Evolutionary conservation across 305 asterid genomes (phyloP).

Genomic region (Ajuga reptans): DNA sequence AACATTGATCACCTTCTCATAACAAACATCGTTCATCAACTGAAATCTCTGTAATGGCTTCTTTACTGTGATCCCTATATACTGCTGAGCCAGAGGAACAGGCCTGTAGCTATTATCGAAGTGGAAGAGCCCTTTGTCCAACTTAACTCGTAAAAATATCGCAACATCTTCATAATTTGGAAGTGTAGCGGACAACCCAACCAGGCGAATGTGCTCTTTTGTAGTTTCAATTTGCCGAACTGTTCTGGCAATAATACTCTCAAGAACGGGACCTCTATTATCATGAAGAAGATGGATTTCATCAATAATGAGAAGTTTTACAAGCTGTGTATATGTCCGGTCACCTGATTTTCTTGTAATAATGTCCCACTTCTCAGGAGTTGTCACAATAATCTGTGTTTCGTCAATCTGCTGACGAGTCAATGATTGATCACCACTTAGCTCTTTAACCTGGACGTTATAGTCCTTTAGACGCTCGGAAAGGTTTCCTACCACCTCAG

Average conservation of each 20-base stretch:
- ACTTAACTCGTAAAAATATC: slow-evolving; percentile 58
- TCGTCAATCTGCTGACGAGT: slow-evolving; percentile 95
- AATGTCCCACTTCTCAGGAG: slow-evolving; percentile 98
- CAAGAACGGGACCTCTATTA: slow-evolving; percentile 91
- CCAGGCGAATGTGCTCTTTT: slow-evolving; percentile 78
- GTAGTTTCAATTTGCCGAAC: slow-evolving; percentile 87
- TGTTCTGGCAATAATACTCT: slow-evolving; percentile 86
- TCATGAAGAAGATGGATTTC: slow-evolving; percentile 95
- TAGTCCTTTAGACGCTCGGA: slow-evolving; percentile 72
- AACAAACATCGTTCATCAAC: slow-evolving; percentile 89
- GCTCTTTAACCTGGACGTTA: slow-evolving; percentile 75
- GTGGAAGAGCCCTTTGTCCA: slow-evolving; percentile 74
- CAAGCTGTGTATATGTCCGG: slow-evolving; percentile 89
- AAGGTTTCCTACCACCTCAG: slow-evolving; percentile 87
- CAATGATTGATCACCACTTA: slow-evolving; percentile 88
- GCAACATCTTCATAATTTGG: slow-evolving; percentile 91
- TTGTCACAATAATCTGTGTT: slow-evolving; percentile 88
- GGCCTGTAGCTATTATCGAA: slow-evolving; percentile 95
- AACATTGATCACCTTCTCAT: slow-evolving; percentile 69
- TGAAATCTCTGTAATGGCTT: slow-evolving; percentile 94
- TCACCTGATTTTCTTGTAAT: slow-evolving; percentile 94
- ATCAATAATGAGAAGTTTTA: slow-evolving; percentile 78
- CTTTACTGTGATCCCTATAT: slow-evolving; percentile 77
- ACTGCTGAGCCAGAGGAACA: slow-evolving; percentile 89
- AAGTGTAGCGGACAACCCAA: slow-evolving; percentile 90